A percentile compares a stretch with the other conserved stretches of the same genome.
phyloP scores from a whole-genome alignment of 805 yeast genomes.

The Saturnispora zaruensis region DNA sequence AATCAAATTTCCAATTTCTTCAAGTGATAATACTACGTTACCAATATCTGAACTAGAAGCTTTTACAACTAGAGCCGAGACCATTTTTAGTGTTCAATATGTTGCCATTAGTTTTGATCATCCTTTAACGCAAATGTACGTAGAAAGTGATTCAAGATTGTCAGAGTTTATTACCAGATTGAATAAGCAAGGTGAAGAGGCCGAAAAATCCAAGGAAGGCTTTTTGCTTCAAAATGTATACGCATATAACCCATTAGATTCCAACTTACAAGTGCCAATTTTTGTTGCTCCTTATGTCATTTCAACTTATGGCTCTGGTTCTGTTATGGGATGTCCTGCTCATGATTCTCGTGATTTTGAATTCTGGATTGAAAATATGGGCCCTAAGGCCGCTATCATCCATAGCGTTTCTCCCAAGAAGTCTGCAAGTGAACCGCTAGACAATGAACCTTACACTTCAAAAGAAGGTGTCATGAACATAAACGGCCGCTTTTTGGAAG shows the following conservation, averaged over 20 bases:
- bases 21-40: slow-evolving; percentile 12
- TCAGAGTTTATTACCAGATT: slow-evolving; percentile 36
- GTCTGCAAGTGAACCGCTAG: slow-evolving; percentile 3
- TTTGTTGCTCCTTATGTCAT: slow-evolving; percentile 89
- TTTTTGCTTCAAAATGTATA: slow-evolving; percentile 36
- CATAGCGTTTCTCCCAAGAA: slow-evolving; percentile 38
- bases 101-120: slow-evolving; percentile 72
- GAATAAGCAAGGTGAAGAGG: slow-evolving; percentile 32
- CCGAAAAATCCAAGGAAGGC: slow-evolving; percentile 46
- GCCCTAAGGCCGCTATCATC: slow-evolving; percentile 30
- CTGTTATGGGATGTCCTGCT: slow-evolving; percentile 97
- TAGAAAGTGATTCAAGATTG: slow-evolving; percentile 34
- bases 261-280: slow-evolving; percentile 48
- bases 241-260: slow-evolving; percentile 53
- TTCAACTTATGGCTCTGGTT: slow-evolving; percentile 78
- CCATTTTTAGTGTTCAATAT: slow-evolving; percentile 74
- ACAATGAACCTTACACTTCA: slow-evolving; percentile 29
- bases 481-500: slow-evolving; percentile 42
- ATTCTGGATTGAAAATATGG: slow-evolving; percentile 66
- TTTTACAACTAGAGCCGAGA: slow-evolving; percentile 88
- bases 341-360: slow-evolving; percentile 79
- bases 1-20: slow-evolving; percentile 38
- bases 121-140: slow-evolving; percentile 40
- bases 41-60: slow-evolving; percentile 33
- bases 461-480: slow-evolving; percentile 41